Evolutionary conservation across 805 yeast genomes (phyloP).

Genomic region (Suhomyces kilbournensis): DNA sequence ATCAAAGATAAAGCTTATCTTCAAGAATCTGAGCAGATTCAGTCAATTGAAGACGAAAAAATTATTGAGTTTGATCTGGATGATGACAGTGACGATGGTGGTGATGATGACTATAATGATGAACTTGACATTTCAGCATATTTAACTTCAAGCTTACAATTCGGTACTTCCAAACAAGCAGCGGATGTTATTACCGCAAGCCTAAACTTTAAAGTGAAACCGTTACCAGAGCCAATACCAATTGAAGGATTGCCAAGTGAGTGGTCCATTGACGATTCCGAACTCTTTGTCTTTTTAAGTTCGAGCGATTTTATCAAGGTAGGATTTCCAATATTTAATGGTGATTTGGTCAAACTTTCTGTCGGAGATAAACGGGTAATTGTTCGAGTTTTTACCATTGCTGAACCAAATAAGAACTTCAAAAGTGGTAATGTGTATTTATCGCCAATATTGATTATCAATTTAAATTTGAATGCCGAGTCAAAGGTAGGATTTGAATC

Average conservation of each 20-base stretch:
- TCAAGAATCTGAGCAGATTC: conserved; percentile 1
- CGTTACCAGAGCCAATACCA: conserved; percentile 28
- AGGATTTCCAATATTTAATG: conserved; percentile 63
- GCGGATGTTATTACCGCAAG: not conserved
- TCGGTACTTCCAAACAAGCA: conserved; percentile 8
- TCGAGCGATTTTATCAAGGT: conserved; percentile 47
- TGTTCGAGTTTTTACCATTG: conserved; percentile 53
- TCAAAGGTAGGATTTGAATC: conserved; percentile 20
- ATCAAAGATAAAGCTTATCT: conserved; percentile 31
- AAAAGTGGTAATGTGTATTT: conserved; percentile 42
- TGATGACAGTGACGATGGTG: not conserved
- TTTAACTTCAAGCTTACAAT: conserved; percentile 26
- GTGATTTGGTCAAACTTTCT: conserved; percentile 53
- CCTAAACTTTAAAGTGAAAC: conserved; percentile 20
- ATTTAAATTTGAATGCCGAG: conserved; percentile 37
- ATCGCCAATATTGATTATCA: conserved; percentile 61
- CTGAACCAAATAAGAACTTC: conserved; percentile 56
- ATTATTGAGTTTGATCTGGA: conserved; percentile 4
- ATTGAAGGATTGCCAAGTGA: conserved; percentile 20
- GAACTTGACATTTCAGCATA: conserved; percentile 31
- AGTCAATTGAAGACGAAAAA: conserved; percentile 2
- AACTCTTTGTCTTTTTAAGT: conserved; percentile 40
- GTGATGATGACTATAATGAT: conserved; percentile 2
- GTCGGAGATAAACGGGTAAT: conserved; percentile 14
- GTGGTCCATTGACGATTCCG: conserved; percentile 34